These are phyloP conservation scores for Pichia californica DNA, from an alignment of 805 yeast genomes.

Conservation along the genomic window DNA sequence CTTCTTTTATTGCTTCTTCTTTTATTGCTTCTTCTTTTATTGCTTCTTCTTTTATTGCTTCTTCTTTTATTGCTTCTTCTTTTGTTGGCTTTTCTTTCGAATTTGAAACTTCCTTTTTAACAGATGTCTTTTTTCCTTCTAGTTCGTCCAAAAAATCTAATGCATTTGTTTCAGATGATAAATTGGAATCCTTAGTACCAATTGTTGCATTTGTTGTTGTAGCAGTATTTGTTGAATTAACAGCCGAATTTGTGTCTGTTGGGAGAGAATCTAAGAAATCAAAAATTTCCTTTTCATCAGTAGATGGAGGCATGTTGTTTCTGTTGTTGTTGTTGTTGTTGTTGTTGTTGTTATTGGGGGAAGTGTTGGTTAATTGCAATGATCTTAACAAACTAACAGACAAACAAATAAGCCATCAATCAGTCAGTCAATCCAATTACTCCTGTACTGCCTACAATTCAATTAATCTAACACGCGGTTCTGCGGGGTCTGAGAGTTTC, in stretches of 20 bases:
- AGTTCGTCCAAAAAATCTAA: slow-evolving; percentile 60
- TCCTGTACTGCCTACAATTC: no score
- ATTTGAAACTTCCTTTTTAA: no score
- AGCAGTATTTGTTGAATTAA: not conserved
- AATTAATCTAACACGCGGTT: no score
- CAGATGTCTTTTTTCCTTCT: slow-evolving; percentile 41
- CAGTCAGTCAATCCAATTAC: no score
- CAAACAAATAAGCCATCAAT: no score
- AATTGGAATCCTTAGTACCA: not conserved
- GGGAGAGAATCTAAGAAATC: slow-evolving; percentile 79
- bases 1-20: not conserved
- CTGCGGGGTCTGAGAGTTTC: no score
- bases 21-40: not conserved
- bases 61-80: not conserved
- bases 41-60: not conserved
- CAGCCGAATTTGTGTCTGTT: slow-evolving; percentile 29
- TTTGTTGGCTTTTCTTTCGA: slow-evolving; percentile 2
- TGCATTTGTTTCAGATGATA: not conserved
- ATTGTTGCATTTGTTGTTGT: slow-evolving; percentile 5
- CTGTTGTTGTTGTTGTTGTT: not conserved
- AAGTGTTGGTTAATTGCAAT: no score
- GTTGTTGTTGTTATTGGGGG: no score
- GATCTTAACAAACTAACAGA: no score
- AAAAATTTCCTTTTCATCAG: slow-evolving; percentile 62
- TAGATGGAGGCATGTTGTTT: not conserved